These are phyloP conservation scores for Globisporangium spinosum DNA, from an alignment of 352 stramenopile genomes.

Conservation along the genomic window DNA sequence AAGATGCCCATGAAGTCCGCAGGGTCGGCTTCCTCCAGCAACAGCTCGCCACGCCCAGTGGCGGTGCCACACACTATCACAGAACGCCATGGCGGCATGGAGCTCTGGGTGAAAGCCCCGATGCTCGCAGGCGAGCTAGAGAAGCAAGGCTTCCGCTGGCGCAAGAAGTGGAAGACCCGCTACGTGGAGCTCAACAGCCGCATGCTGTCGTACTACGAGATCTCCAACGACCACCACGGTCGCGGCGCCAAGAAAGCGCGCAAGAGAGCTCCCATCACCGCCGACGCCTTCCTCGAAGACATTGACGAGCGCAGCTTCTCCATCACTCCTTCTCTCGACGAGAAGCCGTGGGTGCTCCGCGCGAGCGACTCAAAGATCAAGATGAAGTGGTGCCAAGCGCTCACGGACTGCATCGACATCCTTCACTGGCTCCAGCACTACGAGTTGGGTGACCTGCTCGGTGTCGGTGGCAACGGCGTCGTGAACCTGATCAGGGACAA, in stretches of 20 bases:
- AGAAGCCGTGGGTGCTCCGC: conserved; percentile 65
- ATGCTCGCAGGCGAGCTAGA: conserved; percentile 64
- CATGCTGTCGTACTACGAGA: conserved; percentile 62
- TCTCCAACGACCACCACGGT: conserved; percentile 21
- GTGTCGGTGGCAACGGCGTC: conserved; percentile 71
- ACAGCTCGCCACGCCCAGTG: conserved; percentile 23
- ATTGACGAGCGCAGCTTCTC: conserved; percentile 54
- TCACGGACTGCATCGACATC: conserved; percentile 78
- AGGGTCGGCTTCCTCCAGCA: conserved; percentile 12
- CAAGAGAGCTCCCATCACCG: conserved; percentile 55
- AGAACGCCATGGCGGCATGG: conserved; percentile 55
- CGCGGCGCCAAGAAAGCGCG: conserved; percentile 28
- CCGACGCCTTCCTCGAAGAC: conserved; percentile 47
- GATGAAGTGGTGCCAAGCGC: conserved; percentile 53
- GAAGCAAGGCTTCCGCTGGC: conserved; percentile 75
- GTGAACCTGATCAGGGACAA: conserved; percentile 64
- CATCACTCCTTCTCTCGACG: conserved; percentile 38
- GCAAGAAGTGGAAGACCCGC: conserved; percentile 72
- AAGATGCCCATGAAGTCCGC: conserved; percentile 7
- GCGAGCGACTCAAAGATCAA: conserved; percentile 48
- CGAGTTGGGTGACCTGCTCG: conserved; percentile 53
- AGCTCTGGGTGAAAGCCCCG: conserved; percentile 76
- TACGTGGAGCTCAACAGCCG: conserved; percentile 75
- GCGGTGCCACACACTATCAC: conserved; percentile 77
- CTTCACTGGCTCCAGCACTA: conserved; percentile 74